Evolutionary conservation across 495 filamentous ascomycete genomes (phyloP).

Genomic region (Penicilliopsis zonata): DNA sequence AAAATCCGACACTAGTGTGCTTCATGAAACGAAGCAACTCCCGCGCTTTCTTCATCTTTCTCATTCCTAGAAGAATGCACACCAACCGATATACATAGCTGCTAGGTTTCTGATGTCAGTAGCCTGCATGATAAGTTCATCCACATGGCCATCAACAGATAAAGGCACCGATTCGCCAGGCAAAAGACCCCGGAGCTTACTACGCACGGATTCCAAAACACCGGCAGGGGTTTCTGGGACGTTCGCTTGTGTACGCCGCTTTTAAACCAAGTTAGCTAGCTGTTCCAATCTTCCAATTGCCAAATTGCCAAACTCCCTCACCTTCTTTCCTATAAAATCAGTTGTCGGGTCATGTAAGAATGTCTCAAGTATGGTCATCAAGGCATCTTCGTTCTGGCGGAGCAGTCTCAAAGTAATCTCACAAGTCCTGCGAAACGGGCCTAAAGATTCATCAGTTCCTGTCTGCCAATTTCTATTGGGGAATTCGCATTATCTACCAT

Average conservation of each 20-base stretch:
- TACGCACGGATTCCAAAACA: slow-evolving; percentile 78
- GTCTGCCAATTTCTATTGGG: too few relatives aligned
- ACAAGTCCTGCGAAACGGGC: slow-evolving; percentile 81
- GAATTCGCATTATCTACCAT: too few relatives aligned
- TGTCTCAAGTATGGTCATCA: slow-evolving; percentile 94
- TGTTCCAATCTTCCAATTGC: too few relatives aligned
- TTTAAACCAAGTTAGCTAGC: slow-evolving; percentile 4
- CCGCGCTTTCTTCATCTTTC: too few relatives aligned
- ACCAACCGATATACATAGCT: slow-evolving; percentile 98
- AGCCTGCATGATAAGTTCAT: slow-evolving; percentile 80
- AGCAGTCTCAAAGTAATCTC: slow-evolving; percentile 79
- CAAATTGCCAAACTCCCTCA: slow-evolving; percentile 8
- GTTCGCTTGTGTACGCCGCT: slow-evolving; percentile 44
- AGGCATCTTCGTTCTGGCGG: slow-evolving; percentile 80
- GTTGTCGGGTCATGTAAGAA: slow-evolving; percentile 95
- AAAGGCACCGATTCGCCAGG: slow-evolving; percentile 79
- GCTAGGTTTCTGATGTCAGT: slow-evolving; percentile 63
- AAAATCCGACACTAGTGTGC: not conserved
- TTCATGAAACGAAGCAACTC: not conserved
- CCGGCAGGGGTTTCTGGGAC: slow-evolving; percentile 80
- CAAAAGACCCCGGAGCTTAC: slow-evolving; percentile 75
- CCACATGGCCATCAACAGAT: slow-evolving; percentile 89
- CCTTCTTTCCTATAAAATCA: slow-evolving; percentile 75
- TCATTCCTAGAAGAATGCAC: slow-evolving; percentile 65
- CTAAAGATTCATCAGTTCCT: slow-evolving; percentile 20